Evolutionary conservation across 2,329 filamentous ascomycete genomes (phyloP), one percentile per base, ranked within the genome.

Genomic region (Metarhizium brunneum): DNA sequence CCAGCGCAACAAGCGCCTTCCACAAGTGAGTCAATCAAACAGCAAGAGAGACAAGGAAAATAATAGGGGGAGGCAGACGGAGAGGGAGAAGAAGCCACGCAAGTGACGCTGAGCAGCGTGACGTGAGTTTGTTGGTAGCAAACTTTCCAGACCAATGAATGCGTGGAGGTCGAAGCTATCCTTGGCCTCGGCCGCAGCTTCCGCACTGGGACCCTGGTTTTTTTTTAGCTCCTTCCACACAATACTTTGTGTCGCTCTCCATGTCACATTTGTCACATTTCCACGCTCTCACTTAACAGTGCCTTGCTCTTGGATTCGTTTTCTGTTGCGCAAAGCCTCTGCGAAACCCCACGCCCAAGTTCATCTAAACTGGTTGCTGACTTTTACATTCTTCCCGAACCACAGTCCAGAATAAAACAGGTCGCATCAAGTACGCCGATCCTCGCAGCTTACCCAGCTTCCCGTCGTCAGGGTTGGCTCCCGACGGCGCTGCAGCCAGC

Each of bases 391-490:
- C 45, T 48, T 30, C 25, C 14, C 45, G 2, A 6, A 8, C 14
- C 45, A 48, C 18, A 58, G 57, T 54, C 6, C 54, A 56, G 20
- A 58, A 56, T 11, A 56, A 63, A 29, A 67, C 71, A 42, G 76
- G 75, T 49, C 73, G 73, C 54, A 74, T 91, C 57, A 87, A 84
- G 68, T 88, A 90, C 75, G 88, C 88, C 57, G 80, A 82, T 64
- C 82, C 87, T 47, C 77, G 83, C 65, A 84, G 88, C 62, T 79
- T 94, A 25, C 89, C 89, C 42, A 88, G 86, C 64, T 92, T 80
- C 64, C 88, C 89, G 13, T 84, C 86, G 10, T 68, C 77, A 56
- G 86, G 88, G 42, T 76, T 90, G 56, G 72, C 68, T 54, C 63
- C 75, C 48, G 75, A 79, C 62, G 75, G 73, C 62, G 76, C 78